These are phyloP conservation scores for Neofusicoccum laricinum DNA, from an alignment of 2,329 filamentous ascomycete genomes.

Conservation along the genomic window DNA sequence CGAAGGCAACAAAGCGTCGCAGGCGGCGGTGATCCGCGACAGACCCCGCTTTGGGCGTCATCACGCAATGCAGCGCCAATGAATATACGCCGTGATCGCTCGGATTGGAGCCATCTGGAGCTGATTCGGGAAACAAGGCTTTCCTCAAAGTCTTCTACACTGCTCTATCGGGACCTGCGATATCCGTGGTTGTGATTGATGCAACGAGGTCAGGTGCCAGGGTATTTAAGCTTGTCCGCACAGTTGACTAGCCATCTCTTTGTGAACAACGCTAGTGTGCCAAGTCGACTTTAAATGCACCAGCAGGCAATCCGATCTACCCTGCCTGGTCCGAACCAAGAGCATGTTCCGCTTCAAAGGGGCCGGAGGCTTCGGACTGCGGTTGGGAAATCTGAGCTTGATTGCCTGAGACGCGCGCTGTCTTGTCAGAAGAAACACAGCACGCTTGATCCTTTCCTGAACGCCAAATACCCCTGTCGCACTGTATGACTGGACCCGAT, in stretches of 20 bases:
- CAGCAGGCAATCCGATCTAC: background rate
- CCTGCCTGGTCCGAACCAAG: background rate
- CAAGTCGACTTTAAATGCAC: background rate
- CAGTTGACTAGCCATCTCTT: background rate
- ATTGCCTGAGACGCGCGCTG: background rate
- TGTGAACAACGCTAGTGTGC: background rate
- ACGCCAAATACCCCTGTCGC: background rate
- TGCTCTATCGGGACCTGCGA: background rate
- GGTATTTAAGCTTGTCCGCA: background rate
- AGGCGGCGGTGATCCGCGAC: background rate
- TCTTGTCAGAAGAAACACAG: background rate
- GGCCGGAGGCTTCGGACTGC: too few species aligned
- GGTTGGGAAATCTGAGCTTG: background rate
- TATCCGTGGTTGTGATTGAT: background rate
- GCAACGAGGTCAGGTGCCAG: background rate
- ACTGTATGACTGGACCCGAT: background rate
- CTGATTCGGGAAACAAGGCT: background rate
- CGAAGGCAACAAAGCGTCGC: background rate
- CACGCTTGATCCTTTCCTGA: background rate
- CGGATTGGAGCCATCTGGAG: background rate
- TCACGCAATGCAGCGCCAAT: constrained; percentile 1
- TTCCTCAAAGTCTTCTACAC: background rate
- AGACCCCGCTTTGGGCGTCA: constrained; percentile 7
- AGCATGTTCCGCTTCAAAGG: background rate
- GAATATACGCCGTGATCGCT: background rate